A percentile compares a stretch with the other conserved stretches of the same genome.
phyloP scores from a whole-genome alignment of 768 basidiomycete genomes.

The Naganishia vaughanmartiniae region DNA sequence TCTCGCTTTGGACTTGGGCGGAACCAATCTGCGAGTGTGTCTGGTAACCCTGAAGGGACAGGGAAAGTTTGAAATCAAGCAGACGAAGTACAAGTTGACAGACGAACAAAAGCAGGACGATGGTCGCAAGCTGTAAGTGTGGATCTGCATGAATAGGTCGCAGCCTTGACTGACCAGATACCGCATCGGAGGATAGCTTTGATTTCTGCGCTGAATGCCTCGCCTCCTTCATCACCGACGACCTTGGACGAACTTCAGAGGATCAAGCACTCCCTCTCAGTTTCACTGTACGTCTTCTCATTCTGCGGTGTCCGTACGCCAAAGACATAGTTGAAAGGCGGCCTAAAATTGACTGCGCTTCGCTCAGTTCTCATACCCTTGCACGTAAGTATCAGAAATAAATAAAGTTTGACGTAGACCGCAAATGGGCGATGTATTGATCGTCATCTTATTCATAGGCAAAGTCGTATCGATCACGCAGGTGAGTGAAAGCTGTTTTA shows the following conservation, averaged over 20 bases:
- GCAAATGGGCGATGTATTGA: constrained; percentile 24
- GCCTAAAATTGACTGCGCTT: neutral
- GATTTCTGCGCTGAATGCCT: constrained; percentile 97
- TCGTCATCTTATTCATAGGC: constrained; percentile 56
- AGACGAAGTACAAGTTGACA: constrained; percentile 91
- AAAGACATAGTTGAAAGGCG: neutral
- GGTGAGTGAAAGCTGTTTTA: constrained; percentile 35
- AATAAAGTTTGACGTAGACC: neutral
- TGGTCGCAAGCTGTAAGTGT: constrained; percentile 72
- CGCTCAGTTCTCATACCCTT: constrained; percentile 84
- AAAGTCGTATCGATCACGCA: constrained; percentile 89
- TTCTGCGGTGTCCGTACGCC: constrained; percentile 7
- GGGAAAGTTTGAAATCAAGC: constrained; percentile 96
- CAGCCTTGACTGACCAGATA: neutral
- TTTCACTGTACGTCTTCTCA: constrained; percentile 73
- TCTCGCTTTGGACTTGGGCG: constrained; percentile 70
- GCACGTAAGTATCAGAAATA: constrained; percentile 62
- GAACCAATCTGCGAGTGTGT: constrained; percentile 97
- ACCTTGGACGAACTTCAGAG: constrained; percentile 54
- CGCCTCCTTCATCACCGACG: constrained; percentile 78
- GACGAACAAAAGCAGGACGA: constrained; percentile 98
- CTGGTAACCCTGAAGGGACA: constrained; percentile 85
- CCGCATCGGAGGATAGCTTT: constrained; percentile 51
- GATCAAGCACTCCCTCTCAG: constrained; percentile 71
- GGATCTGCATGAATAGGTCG: neutral